Conservation (phyloP, 148 eudicot genomes). For the Dysphania ambrosioides region DNA sequence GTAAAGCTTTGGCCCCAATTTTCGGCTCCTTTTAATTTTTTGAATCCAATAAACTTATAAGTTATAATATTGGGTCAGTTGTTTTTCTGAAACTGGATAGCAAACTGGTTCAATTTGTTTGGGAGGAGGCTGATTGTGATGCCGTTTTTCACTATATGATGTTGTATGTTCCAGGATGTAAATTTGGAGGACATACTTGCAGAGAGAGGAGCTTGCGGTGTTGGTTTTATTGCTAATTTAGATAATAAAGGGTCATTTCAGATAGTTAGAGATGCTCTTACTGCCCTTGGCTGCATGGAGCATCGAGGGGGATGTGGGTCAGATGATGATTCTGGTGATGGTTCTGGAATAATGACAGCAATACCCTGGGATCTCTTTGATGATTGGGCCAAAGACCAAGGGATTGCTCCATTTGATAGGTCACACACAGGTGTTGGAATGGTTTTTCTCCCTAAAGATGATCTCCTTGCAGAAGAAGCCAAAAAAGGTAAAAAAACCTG, state of each 20-base stretch:
- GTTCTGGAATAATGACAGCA: slow-evolving; percentile 88
- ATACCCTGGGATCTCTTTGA: slow-evolving; percentile 96
- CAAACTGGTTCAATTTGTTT: not conserved
- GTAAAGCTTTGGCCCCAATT: not conserved
- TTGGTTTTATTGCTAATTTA: slow-evolving; percentile 94
- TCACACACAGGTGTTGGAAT: slow-evolving; percentile 92
- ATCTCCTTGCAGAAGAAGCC: slow-evolving; percentile 60
- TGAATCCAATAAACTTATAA: too few relatives aligned
- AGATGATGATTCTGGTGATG: slow-evolving; percentile 98
- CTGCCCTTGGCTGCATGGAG: slow-evolving; percentile 98
- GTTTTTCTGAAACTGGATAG: too few relatives aligned
- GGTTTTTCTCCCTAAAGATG: slow-evolving; percentile 87
- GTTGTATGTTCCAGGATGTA: slow-evolving; percentile 59
- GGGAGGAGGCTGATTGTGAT: not conserved
- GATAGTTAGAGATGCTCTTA: slow-evolving; percentile 88
- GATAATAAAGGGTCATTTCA: slow-evolving; percentile 81
- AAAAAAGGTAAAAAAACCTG: slow-evolving; percentile 59
- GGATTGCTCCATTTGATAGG: slow-evolving; percentile 71
- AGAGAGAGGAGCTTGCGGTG: slow-evolving; percentile 97
- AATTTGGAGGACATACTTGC: slow-evolving; percentile 83
- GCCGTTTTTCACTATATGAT: not conserved
- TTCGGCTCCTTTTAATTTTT: too few relatives aligned
- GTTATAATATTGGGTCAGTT: too few relatives aligned
- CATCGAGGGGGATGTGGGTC: slow-evolving; percentile 99
- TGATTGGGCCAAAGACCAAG: slow-evolving; percentile 77